A percentile compares a stretch with the other conserved stretches of the same genome.
Conservation (phyloP, 257 asterid species). For the Solanum chilense region DNA sequence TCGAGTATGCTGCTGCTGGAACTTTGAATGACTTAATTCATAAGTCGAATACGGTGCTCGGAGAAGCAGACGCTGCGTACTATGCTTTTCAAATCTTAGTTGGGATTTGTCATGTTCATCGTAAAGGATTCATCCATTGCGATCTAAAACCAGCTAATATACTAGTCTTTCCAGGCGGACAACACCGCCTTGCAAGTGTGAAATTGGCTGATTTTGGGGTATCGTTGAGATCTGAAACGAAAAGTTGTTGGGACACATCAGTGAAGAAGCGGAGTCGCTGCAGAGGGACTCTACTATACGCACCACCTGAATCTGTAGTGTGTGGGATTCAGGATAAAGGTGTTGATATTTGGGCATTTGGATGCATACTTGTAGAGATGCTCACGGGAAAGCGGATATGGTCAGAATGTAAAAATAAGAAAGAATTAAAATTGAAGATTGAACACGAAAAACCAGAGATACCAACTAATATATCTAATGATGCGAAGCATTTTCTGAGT, state of each 20-base stretch:
- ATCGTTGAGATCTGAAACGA: not conserved
- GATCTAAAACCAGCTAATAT: constrained; percentile 2
- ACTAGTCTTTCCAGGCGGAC: not conserved
- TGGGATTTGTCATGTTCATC: not conserved
- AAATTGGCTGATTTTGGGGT: not conserved
- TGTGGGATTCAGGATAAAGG: not conserved
- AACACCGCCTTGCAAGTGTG: not conserved
- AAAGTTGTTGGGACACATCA: too few species aligned
- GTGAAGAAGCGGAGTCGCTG: not conserved
- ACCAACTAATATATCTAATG: not conserved
- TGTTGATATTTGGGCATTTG: not conserved
- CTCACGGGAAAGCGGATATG: not conserved
- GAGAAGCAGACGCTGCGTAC: not conserved
- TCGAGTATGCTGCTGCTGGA: not conserved
- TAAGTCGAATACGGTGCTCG: not conserved
- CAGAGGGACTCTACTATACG: not conserved
- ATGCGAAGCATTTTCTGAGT: not conserved
- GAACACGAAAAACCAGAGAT: not conserved
- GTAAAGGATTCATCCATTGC: not conserved
- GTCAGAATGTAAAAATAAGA: not conserved
- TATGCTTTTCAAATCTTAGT: not conserved
- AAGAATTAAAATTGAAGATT: not conserved
- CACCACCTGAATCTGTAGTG: not conserved
- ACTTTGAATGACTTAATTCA: not conserved
- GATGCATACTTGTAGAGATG: not conserved